These are phyloP conservation scores for Stephanodiscus minutulus DNA, from an alignment of 108 stramenopile genomes.

Conservation along the genomic window DNA sequence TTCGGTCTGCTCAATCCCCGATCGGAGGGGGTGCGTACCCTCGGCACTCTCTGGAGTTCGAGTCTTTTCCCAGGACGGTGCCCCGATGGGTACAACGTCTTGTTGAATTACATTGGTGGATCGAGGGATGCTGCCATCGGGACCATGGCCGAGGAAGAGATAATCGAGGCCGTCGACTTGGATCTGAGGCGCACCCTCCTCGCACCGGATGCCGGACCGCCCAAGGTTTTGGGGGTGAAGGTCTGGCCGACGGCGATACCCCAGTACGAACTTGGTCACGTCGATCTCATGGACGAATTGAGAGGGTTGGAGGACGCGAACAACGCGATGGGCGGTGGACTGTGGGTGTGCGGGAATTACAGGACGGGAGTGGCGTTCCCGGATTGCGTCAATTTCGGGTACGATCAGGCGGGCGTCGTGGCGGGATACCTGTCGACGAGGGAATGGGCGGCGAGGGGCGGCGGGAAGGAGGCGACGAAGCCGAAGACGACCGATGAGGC, in stretches of 20 bases:
- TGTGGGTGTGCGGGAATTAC: slow-evolving; percentile 93
- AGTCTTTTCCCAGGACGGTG: slow-evolving; percentile 94
- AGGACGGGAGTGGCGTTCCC: slow-evolving; percentile 93
- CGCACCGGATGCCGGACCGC: slow-evolving; percentile 73
- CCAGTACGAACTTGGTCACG: slow-evolving; percentile 87
- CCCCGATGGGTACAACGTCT: slow-evolving; percentile 85
- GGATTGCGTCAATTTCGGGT: slow-evolving; percentile 95
- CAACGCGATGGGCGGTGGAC: slow-evolving; percentile 64
- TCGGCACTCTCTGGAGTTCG: slow-evolving; percentile 94
- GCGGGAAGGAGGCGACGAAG: background rate
- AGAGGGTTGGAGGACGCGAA: slow-evolving; percentile 46
- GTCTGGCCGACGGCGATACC: slow-evolving; percentile 97
- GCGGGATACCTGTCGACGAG: slow-evolving; percentile 57
- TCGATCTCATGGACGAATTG: slow-evolving; percentile 68
- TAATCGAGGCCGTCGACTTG: slow-evolving; percentile 86
- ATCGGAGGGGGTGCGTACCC: slow-evolving; percentile 80
- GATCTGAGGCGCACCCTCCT: slow-evolving; percentile 86
- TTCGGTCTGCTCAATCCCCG: slow-evolving; percentile 94
- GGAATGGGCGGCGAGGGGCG: no score
- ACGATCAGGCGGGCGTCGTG: slow-evolving; percentile 81
- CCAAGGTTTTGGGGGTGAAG: slow-evolving; percentile 84
- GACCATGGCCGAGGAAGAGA: slow-evolving; percentile 81
- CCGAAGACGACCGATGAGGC: no score
- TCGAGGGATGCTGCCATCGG: slow-evolving; percentile 88
- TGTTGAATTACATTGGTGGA: slow-evolving; percentile 96